These are phyloP conservation scores for Debaryomyces fabryi DNA, from an alignment of 1,139 yeast species.

Conservation along the genomic window DNA sequence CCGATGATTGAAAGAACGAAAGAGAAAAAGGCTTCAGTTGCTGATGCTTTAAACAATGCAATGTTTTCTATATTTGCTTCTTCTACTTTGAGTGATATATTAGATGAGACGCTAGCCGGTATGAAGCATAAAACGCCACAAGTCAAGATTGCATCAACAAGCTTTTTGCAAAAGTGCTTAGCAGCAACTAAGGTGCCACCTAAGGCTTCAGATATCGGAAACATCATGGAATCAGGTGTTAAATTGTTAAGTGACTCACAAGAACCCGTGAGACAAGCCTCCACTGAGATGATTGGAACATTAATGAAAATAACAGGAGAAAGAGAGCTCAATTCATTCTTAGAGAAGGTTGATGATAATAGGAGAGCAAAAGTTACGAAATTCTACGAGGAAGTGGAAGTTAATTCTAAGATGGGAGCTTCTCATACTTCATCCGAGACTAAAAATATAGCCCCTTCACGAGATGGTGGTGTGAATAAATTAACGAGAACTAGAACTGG, in stretches of 20 bases:
- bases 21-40: conserved; percentile 81
- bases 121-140: conserved; percentile 85
- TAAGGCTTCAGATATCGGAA: conserved; percentile 53
- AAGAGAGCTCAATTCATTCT: conserved; percentile 58
- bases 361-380: conserved; percentile 69
- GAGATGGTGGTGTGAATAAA: conserved; percentile 13
- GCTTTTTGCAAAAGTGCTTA: conserved; percentile 67
- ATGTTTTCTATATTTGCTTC: conserved; percentile 62
- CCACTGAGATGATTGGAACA: conserved; percentile 80
- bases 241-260: conserved; percentile 79
- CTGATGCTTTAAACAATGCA: conserved; percentile 67
- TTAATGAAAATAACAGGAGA: conserved; percentile 82
- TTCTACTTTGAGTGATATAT: conserved; percentile 57
- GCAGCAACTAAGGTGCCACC: conserved; percentile 55
- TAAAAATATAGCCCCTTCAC: conserved; percentile 5
- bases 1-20: conserved; percentile 82
- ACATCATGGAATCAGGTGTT: conserved; percentile 55
- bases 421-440: conserved; percentile 8
- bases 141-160: conserved; percentile 69
- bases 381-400: conserved; percentile 58
- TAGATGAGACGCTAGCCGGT: conserved; percentile 61
- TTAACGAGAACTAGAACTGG: conserved; percentile 14
- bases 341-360: conserved; percentile 76
- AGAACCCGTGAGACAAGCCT: conserved; percentile 80
- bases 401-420: conserved; percentile 36